phyloP scores from a whole-genome alignment of 371 early-diverging fungal species.

The Mortierella sp. region DNA sequence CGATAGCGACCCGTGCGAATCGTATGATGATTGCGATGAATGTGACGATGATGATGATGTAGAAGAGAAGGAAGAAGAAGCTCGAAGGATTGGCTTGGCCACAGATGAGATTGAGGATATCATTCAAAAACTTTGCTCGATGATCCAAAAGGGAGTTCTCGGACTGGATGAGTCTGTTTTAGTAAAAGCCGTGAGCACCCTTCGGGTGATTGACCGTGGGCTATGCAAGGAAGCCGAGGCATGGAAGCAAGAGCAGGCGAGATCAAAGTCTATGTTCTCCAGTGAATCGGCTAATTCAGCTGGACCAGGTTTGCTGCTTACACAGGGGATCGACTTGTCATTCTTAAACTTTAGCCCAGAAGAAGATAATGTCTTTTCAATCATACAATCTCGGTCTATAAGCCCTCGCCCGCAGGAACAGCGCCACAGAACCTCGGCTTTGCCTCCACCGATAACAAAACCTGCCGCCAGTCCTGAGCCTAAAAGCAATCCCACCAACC shows the following conservation, averaged over 20 bases:
- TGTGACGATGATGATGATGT: constrained; percentile 18
- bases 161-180: constrained; percentile 45
- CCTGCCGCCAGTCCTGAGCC: background rate
- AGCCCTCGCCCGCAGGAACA: background rate
- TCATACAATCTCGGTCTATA: background rate
- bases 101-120: constrained; percentile 48
- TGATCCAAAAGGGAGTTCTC: constrained; percentile 49
- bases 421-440: background rate
- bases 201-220: constrained; percentile 46
- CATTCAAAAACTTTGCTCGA: constrained; percentile 41
- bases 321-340: constrained; percentile 44
- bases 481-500: constrained; percentile 14
- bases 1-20: constrained; percentile 10
- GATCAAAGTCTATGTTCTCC: constrained; percentile 23
- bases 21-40: constrained; percentile 22
- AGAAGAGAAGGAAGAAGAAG: constrained; percentile 38
- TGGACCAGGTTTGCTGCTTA: constrained; percentile 19
- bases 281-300: background rate
- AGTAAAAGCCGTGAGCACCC: constrained; percentile 35
- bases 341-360: constrained; percentile 28
- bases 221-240: constrained; percentile 27
- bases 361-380: background rate
- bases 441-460: background rate
- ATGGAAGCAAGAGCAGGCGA: constrained; percentile 9
- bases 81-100: constrained; percentile 37